Conservation (phyloP, 1,139 yeast genomes). For the Candida pseudoviswanathii region DNA sequence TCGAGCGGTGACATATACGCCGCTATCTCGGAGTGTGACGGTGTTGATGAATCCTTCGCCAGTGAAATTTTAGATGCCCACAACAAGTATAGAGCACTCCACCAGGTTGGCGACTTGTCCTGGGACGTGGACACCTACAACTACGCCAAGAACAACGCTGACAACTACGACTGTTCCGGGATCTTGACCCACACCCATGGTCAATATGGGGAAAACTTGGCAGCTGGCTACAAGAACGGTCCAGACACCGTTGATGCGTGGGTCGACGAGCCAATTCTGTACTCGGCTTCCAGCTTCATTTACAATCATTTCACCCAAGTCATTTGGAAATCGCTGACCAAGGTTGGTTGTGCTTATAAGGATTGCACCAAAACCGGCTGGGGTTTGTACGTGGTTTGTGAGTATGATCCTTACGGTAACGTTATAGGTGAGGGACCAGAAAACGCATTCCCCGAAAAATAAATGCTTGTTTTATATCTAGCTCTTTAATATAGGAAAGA, state of each 20-base stretch:
- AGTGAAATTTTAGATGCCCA: constrained; percentile 50
- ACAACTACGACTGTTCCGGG: constrained; percentile 70
- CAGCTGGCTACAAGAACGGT: constrained; percentile 65
- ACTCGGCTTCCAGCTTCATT: constrained; percentile 26
- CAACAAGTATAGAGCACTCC: constrained; percentile 56
- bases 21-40: constrained; percentile 25
- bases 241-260: constrained; percentile 71
- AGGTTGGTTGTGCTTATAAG: constrained; percentile 75
- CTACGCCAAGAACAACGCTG: constrained; percentile 73
- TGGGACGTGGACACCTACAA: constrained; percentile 68
- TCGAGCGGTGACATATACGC: constrained; percentile 21
- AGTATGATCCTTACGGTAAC: constrained; percentile 57
- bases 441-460: constrained; percentile 48
- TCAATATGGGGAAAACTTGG: constrained; percentile 84
- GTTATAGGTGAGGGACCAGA: constrained; percentile 46
- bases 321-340: constrained; percentile 72
- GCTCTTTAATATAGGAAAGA: background rate
- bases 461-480: background rate
- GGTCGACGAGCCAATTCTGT: constrained; percentile 71
- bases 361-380: constrained; percentile 48
- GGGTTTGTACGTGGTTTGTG: constrained; percentile 56
- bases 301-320: constrained; percentile 86
- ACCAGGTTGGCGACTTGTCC: constrained; percentile 55
- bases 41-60: constrained; percentile 33
- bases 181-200: constrained; percentile 76